A percentile compares a stretch with the other conserved stretches of the same genome.
These are phyloP conservation scores for Sporothrix dimorphospora DNA, from an alignment of 2,329 filamentous ascomycete genomes.

Conservation along the genomic window DNA sequence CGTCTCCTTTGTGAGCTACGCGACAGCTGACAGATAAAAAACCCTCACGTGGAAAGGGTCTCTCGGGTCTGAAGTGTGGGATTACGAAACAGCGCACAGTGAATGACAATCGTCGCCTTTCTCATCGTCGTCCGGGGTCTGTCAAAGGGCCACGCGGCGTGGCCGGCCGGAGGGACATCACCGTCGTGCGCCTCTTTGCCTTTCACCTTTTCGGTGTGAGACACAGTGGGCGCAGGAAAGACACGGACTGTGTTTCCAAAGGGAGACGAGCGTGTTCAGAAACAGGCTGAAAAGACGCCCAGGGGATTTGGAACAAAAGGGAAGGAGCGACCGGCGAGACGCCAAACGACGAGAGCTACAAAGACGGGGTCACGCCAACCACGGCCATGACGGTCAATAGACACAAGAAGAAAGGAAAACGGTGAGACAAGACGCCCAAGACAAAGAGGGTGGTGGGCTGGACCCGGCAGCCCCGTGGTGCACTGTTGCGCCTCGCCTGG, in stretches of 20 bases:
- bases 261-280: not conserved
- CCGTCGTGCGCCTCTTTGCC: not conserved
- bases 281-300: not conserved
- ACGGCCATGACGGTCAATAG: not conserved
- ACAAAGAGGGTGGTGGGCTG: not conserved
- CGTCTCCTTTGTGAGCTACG: not conserved
- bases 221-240: constrained; percentile 17
- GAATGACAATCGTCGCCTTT: not conserved
- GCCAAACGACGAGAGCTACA: constrained; percentile 6
- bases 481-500: not conserved
- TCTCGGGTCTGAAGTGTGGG: not conserved
- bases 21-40: not conserved
- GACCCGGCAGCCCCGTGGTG: constrained; percentile 12
- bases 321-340: not conserved
- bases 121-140: constrained; percentile 8
- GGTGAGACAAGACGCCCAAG: constrained; percentile 7
- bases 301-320: not conserved
- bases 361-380: not conserved
- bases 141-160: constrained; percentile 8
- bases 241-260: constrained; percentile 16
- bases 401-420: not conserved
- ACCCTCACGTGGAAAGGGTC: not conserved
- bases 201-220: not conserved
- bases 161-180: constrained; percentile 13
- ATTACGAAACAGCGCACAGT: not conserved